Conservation (phyloP, 2,329 filamentous ascomycete species). For the Aspergillus pseudonomiae region DNA sequence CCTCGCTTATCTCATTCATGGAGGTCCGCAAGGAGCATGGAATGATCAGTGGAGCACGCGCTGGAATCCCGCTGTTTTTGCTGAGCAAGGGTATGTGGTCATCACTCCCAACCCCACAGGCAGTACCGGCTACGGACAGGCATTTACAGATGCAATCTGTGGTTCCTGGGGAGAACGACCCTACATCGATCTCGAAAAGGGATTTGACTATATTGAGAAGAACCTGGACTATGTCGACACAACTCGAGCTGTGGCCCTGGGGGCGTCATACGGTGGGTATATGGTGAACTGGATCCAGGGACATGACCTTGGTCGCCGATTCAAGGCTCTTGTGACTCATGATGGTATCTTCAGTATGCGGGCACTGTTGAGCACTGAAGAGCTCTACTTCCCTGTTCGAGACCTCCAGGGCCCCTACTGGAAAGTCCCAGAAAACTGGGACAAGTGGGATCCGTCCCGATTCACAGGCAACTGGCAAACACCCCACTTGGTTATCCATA, state of each 20-base stretch:
- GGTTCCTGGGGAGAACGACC: constrained; percentile 58
- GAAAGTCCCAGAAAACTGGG: constrained; percentile 55
- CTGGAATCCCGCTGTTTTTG: constrained; percentile 60
- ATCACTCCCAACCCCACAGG: constrained; percentile 63
- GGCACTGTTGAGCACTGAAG: constrained; percentile 51
- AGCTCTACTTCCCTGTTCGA: constrained; percentile 59
- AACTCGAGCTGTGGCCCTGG: constrained; percentile 55
- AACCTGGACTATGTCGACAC: constrained; percentile 58
- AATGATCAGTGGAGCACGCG: constrained; percentile 58
- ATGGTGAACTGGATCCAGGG: constrained; percentile 64
- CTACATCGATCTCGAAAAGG: constrained; percentile 59
- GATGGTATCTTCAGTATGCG: constrained; percentile 53
- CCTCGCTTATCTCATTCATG: constrained; percentile 58
- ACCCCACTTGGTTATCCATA: constrained; percentile 88
- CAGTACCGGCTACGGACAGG: constrained; percentile 60
- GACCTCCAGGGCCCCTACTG: constrained; percentile 56
- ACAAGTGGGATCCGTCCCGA: constrained; percentile 60
- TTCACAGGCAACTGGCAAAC: constrained; percentile 74
- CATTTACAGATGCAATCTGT: constrained; percentile 56
- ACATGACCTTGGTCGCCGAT: constrained; percentile 56
- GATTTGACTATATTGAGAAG: constrained; percentile 55
- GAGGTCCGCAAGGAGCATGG: constrained; percentile 56
- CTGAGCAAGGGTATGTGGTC: constrained; percentile 64
- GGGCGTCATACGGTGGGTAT: constrained; percentile 62
- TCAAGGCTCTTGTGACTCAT: constrained; percentile 61